phyloP scores from a whole-genome alignment of 495 filamentous ascomycete genomes.

The Aspergillus saccharolyticus region DNA sequence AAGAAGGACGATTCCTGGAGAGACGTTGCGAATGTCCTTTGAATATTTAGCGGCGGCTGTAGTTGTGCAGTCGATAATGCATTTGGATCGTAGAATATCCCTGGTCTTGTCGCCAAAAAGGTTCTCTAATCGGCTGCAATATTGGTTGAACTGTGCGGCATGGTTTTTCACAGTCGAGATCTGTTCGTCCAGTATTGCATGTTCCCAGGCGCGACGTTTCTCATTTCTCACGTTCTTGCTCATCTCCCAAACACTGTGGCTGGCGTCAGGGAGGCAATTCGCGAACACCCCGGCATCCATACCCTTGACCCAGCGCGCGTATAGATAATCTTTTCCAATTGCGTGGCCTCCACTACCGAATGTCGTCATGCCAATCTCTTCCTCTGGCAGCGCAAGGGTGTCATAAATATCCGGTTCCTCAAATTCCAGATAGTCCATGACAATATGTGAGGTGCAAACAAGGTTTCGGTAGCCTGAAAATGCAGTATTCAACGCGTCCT shows the following conservation, averaged over 20 bases:
- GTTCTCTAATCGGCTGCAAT: too few species aligned
- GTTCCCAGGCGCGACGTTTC: constrained; percentile 43
- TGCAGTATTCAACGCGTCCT: too few species aligned
- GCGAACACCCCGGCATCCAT: constrained; percentile 12
- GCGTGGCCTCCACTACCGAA: constrained; percentile 30
- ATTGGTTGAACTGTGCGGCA: too few species aligned
- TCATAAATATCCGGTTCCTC: constrained; percentile 51
- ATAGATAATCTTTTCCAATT: constrained; percentile 48
- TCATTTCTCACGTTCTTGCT: constrained; percentile 26
- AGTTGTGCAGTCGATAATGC: constrained; percentile 70
- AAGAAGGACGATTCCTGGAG: constrained; percentile 42
- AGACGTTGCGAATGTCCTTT: constrained; percentile 41
- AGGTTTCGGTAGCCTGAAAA: constrained; percentile 24
- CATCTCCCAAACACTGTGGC: constrained; percentile 52
- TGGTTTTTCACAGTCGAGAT: too few species aligned
- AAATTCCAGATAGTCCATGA: constrained; percentile 66
- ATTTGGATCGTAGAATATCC: too few species aligned
- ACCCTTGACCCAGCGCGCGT: constrained; percentile 52
- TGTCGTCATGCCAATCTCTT: constrained; percentile 37
- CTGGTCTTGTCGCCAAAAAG: constrained; percentile 44
- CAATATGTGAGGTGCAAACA: constrained; percentile 3
- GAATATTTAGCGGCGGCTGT: constrained; percentile 64
- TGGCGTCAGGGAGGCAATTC: constrained; percentile 17
- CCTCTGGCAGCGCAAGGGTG: constrained; percentile 48
- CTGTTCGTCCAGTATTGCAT: constrained; percentile 46